Conservation (phyloP, 2,329 filamentous ascomycete genomes). For the Clarireedia homoeocarpa region DNA sequence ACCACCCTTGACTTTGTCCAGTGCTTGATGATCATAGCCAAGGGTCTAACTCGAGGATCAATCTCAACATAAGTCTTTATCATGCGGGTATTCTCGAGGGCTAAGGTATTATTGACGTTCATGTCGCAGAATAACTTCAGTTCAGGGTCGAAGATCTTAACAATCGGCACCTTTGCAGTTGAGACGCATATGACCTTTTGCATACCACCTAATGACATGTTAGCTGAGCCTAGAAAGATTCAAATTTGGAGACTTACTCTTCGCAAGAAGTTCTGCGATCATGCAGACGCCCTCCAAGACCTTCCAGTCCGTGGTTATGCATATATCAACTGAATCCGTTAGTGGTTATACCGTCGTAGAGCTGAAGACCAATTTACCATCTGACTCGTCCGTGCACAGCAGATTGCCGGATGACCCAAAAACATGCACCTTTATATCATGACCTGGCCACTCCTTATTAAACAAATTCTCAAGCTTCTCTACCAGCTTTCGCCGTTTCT, state of each 20-base stretch:
- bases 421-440: slow-evolving; percentile 81
- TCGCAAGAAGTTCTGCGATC: slow-evolving; percentile 77
- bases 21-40: slow-evolving; percentile 96
- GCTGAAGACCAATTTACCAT: slow-evolving; percentile 56
- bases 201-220: slow-evolving; percentile 69
- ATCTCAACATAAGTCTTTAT: slow-evolving; percentile 94
- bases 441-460: slow-evolving; percentile 85
- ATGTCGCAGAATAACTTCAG: slow-evolving; percentile 86
- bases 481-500: slow-evolving; percentile 68
- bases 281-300: slow-evolving; percentile 84
- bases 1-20: slow-evolving; percentile 91
- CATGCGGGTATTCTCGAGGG: slow-evolving; percentile 95
- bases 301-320: slow-evolving; percentile 87
- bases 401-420: slow-evolving; percentile 98
- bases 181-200: slow-evolving; percentile 91
- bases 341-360: slow-evolving; percentile 5
- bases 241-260: slow-evolving; percentile 51
- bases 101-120: slow-evolving; percentile 96
- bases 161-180: slow-evolving; percentile 92
- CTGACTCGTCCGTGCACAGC: slow-evolving; percentile 90
- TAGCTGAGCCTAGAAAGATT: slow-evolving; percentile 25
- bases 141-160: slow-evolving; percentile 97
- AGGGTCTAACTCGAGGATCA: slow-evolving; percentile 78
- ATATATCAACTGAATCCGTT: slow-evolving; percentile 71
- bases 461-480: slow-evolving; percentile 81